A percentile compares a stretch with the other conserved stretches of the same genome.
These are phyloP conservation scores for Pseudocohnilembus persalinus DNA, from an alignment of 169 alveolate genomes.

Conservation along the genomic window DNA sequence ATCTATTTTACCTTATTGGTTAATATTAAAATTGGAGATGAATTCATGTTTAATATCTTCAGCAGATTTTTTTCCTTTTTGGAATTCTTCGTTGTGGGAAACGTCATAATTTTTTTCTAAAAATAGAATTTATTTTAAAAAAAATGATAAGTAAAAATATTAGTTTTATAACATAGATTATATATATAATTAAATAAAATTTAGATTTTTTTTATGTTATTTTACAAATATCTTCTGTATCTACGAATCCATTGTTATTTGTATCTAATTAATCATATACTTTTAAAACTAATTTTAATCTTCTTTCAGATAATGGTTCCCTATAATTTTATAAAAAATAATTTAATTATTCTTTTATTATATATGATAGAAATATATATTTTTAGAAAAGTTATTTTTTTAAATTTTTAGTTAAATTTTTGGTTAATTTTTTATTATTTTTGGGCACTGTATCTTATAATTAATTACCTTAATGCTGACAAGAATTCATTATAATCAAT, in stretches of 20 bases:
- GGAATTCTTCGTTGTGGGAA: constrained; percentile 14
- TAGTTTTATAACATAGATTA: not conserved
- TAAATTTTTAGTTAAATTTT: too few relatives aligned
- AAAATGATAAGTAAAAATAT: not conserved
- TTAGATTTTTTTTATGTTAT: constrained; percentile 3
- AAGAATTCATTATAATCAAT: constrained; percentile 2
- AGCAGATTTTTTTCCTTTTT: constrained; percentile 15
- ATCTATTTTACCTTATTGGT: not conserved
- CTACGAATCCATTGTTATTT: not conserved
- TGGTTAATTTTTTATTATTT: too few relatives aligned
- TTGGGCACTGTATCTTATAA: too few relatives aligned
- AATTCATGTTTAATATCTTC: constrained; percentile 25
- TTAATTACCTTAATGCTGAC: not conserved
- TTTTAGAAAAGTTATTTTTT: too few relatives aligned
- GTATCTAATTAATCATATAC: constrained; percentile 9
- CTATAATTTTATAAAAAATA: not conserved
- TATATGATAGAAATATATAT: too few relatives aligned
- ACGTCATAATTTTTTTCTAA: constrained; percentile 14
- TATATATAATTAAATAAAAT: not conserved
- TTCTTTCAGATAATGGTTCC: constrained; percentile 12
- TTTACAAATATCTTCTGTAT: not conserved
- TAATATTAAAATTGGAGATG: not conserved
- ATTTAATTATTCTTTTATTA: not conserved
- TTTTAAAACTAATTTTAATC: constrained; percentile 5
- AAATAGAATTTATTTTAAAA: not conserved